These are phyloP conservation scores for Talaromyces sp. DNA, from an alignment of 2,329 filamentous ascomycete species.

Conservation along the genomic window DNA sequence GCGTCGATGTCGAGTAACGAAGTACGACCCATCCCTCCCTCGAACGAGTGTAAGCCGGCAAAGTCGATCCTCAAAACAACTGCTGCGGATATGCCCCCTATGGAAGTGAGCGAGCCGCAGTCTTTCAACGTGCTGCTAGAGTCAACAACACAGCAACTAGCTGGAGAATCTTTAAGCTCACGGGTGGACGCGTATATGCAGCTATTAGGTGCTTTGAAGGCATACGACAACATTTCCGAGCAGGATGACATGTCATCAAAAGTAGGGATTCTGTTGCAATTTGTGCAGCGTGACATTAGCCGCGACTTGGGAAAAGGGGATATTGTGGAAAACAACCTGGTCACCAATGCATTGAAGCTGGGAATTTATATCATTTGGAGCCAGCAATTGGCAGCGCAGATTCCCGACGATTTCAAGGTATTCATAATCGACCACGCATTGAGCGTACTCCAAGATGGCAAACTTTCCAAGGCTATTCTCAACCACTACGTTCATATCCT, in stretches of 20 bases:
- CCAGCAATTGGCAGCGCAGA: slow-evolving; percentile 62
- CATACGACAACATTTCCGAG: slow-evolving; percentile 79
- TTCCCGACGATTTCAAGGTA: slow-evolving; percentile 73
- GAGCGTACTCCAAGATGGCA: slow-evolving; percentile 64
- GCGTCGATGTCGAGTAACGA: slow-evolving; percentile 28
- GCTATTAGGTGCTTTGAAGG: slow-evolving; percentile 69
- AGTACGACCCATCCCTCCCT: slow-evolving; percentile 44
- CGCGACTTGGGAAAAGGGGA: slow-evolving; percentile 56
- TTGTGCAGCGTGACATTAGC: slow-evolving; percentile 76
- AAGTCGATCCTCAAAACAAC: slow-evolving; percentile 78
- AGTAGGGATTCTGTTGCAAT: slow-evolving; percentile 72
- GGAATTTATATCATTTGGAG: slow-evolving; percentile 74
- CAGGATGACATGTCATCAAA: slow-evolving; percentile 68
- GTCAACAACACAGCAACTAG: slow-evolving; percentile 76
- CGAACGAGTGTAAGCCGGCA: slow-evolving; percentile 53
- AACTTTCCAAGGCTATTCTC: slow-evolving; percentile 70
- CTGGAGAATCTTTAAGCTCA: slow-evolving; percentile 66
- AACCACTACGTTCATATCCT: slow-evolving; percentile 78
- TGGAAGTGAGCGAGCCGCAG: slow-evolving; percentile 47
- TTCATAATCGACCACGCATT: slow-evolving; percentile 82
- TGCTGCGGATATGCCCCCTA: slow-evolving; percentile 38
- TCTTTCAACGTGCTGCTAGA: slow-evolving; percentile 78
- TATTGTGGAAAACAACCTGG: slow-evolving; percentile 63
- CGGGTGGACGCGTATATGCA: slow-evolving; percentile 84
- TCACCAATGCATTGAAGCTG: slow-evolving; percentile 73